A percentile compares a stretch with the other conserved stretches of the same genome.
phyloP scores from a whole-genome alignment of 192 early-diverging fungal genomes.

The Allomyces macrogynus region DNA sequence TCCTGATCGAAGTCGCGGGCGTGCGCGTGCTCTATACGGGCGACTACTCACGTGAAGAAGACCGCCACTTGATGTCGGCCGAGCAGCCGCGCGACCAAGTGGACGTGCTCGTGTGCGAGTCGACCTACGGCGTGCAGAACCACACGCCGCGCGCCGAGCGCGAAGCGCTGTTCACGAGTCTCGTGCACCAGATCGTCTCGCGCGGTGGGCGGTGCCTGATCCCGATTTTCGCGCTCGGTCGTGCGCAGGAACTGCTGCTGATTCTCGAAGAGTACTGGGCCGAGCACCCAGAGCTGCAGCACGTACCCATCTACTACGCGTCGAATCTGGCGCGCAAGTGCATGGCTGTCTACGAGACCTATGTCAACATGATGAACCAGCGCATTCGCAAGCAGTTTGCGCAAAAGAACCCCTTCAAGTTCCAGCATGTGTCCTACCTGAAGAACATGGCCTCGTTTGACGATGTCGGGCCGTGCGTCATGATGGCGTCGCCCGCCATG shows the following conservation, averaged over 20 bases:
- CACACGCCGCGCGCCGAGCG: conserved; percentile 85
- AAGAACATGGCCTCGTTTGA: conserved; percentile 73
- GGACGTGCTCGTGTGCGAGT: conserved; percentile 88
- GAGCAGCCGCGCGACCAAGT: conserved; percentile 67
- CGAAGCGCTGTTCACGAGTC: conserved; percentile 68
- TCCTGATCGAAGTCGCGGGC: conserved; percentile 72
- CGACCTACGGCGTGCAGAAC: conserved; percentile 90
- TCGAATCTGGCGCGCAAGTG: conserved; percentile 87
- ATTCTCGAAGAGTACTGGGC: conserved; percentile 98
- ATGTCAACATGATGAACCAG: conserved; percentile 96
- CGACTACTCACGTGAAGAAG: conserved; percentile 97
- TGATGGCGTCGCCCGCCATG: conserved; percentile 98
- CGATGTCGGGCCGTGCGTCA: conserved; percentile 90
- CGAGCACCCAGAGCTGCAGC: conserved; percentile 63
- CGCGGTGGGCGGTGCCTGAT: conserved; percentile 80
- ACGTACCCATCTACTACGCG: conserved; percentile 88
- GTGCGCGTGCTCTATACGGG: conserved; percentile 88
- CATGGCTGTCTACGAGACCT: conserved; percentile 92
- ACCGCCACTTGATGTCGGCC: conserved; percentile 91
- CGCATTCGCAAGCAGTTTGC: conserved; percentile 72
- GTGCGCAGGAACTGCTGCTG: conserved; percentile 86
- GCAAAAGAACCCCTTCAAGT: conserved; percentile 78
- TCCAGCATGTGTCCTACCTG: conserved; percentile 83
- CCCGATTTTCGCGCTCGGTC: conserved; percentile 91
- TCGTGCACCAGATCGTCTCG: conserved; percentile 63